Base-by-base conservation (phyloP, 768 basidiomycete species). In the Rhizopogon vesiculosus region DNA sequence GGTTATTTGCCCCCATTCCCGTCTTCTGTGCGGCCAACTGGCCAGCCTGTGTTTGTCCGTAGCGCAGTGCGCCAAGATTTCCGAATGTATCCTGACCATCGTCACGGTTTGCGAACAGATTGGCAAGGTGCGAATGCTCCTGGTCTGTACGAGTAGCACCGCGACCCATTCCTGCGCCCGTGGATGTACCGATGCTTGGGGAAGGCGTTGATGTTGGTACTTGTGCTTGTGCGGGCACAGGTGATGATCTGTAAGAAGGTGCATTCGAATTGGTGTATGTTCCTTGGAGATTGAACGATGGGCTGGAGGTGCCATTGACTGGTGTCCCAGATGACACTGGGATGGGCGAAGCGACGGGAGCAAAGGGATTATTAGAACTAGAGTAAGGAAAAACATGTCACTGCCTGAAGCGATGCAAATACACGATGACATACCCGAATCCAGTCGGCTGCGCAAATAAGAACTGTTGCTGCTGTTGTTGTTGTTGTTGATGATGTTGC, bases 361-460 rank as follows among this genome's bases (percentile, higher is more conserved):
- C 95, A 64, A 99, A 98, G 0, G 96, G 96, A 68, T 99, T 99
- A 78, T 98, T 98, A 38, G 92, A 88, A 7, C 92, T 91, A 61
- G 61, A 69, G 2, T 38, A 38, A 5, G 64, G 68, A 16, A 64
- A 63, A 59, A 70, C 64, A 18, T 70, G 62, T 25, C 33, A 22
- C 40, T 33, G 53, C 51, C 42, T 22, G n/a, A 56, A 43, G 19
- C 15, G 45, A 57, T 22, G 22, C 25, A 45, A 22, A 29, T 52
- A 6, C 10, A 16, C 15, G 39, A 16, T 38, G 43, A 69, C 84
- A 31, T 62, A 86, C 83, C 87, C 87, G 55, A 90, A 91, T 18
- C 88, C 87, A 7, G 90, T 91, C 6, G 86, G 83, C 59, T 91
- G 78, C 39, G 76, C 66, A 55, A 81, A 76, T 16, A 80, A 58